A percentile compares a stretch with the other conserved stretches of the same genome.
Conservation (phyloP, 495 filamentous ascomycete species). For the Sporormia fimetaria region DNA sequence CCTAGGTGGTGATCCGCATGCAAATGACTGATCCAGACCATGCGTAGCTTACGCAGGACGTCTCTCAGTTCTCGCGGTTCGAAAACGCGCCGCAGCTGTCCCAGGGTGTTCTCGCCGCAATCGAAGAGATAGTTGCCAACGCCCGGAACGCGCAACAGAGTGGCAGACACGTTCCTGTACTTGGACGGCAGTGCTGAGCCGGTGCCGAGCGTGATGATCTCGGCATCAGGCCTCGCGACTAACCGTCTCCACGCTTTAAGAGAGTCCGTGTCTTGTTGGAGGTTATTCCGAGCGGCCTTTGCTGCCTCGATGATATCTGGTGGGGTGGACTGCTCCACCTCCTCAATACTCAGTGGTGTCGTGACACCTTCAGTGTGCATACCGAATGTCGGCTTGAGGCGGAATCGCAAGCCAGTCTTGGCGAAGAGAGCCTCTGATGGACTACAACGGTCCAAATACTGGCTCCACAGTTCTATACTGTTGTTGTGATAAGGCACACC, state of each 20-base stretch:
- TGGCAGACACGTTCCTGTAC: constrained; percentile 89
- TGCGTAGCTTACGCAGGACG: constrained; percentile 63
- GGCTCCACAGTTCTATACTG: constrained; percentile 6
- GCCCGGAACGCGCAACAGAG: constrained; percentile 71
- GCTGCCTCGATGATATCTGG: constrained; percentile 43
- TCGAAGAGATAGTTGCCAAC: constrained; percentile 79
- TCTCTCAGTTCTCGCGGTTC: constrained; percentile 48
- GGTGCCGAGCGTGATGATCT: constrained; percentile 79
- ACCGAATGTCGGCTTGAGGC: constrained; percentile 54
- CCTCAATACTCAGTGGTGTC: constrained; percentile 42
- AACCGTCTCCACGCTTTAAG: constrained; percentile 35
- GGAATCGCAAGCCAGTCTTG: constrained; percentile 43
- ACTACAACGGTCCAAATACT: constrained; percentile 1
- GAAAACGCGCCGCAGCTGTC: constrained; percentile 73
- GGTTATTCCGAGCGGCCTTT: constrained; percentile 34
- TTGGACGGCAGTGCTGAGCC: constrained; percentile 81
- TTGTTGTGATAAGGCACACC: constrained; percentile 51
- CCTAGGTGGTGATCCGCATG: constrained; percentile 97
- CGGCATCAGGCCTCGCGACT: constrained; percentile 59
- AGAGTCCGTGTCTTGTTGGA: constrained; percentile 27
- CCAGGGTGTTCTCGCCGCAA: constrained; percentile 84
- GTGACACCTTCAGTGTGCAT: constrained; percentile 41
- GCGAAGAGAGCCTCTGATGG: constrained; percentile 21
- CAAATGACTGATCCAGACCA: constrained; percentile 88
- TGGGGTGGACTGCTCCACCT: constrained; percentile 29